Evolutionary conservation across 1,284 basidiomycete genomes (phyloP).

Genomic region (Vanrija sp.): DNA sequence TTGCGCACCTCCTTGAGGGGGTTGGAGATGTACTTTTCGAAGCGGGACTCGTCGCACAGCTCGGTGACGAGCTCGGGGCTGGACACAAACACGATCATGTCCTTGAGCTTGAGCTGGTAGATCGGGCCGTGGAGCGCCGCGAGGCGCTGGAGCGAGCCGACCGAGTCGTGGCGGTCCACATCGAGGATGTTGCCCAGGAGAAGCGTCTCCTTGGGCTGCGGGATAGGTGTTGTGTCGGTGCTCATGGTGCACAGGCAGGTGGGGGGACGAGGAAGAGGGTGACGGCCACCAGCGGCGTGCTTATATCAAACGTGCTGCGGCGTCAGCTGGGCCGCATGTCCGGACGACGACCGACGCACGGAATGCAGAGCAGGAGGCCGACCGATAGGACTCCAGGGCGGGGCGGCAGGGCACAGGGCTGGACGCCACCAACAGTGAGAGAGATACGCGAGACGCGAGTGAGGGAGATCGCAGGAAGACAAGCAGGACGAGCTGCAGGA

Average conservation of each 20-base stretch:
- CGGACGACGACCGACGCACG: too few species aligned
- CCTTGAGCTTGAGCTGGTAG: conserved; percentile 8
- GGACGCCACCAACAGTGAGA: too few species aligned
- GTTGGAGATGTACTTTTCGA: conserved; percentile 50
- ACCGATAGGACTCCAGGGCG: too few species aligned
- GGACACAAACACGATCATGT: conserved; percentile 41
- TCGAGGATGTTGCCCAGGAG: conserved; percentile 48
- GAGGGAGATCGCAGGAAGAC: too few species aligned
- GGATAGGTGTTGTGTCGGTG: conserved; percentile 2
- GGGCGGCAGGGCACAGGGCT: too few species aligned
- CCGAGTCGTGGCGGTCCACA: conserved; percentile 13
- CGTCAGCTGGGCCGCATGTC: background rate
- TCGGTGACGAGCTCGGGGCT: conserved; percentile 52
- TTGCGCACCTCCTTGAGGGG: conserved; percentile 50
- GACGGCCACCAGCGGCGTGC: background rate
- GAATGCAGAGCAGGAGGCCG: too few species aligned
- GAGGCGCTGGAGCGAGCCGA: conserved; percentile 49
- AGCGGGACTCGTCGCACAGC: conserved; percentile 53
- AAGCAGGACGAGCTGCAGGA: too few species aligned
- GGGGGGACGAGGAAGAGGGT: background rate
- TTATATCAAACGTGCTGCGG: background rate
- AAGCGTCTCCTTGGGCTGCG: conserved; percentile 8
- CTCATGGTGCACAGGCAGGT: background rate
- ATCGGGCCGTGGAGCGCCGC: conserved; percentile 13
- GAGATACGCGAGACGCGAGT: too few species aligned